phyloP scores from a whole-genome alignment of 1,139 yeast species.

The Pichia sp. region DNA sequence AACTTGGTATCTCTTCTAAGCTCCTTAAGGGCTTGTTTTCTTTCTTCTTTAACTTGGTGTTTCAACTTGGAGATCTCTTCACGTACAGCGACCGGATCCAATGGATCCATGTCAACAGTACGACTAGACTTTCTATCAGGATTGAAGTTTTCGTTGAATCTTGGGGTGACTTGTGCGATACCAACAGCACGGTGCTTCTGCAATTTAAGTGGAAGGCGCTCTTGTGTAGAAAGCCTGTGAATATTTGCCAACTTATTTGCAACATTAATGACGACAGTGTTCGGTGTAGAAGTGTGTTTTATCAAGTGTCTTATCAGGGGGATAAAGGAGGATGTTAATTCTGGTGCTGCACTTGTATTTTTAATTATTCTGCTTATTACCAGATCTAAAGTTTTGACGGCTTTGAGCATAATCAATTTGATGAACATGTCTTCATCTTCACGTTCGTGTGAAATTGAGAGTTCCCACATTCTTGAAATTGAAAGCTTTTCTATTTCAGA shows the following conservation, averaged over 20 bases:
- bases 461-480: slow-evolving; percentile 13
- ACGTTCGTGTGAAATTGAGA: not conserved
- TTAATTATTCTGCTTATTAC: slow-evolving; percentile 46
- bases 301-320: slow-evolving; percentile 38
- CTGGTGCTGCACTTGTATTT: slow-evolving; percentile 60
- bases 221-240: slow-evolving; percentile 44
- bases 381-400: slow-evolving; percentile 11
- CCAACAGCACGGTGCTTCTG: slow-evolving; percentile 87
- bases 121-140: slow-evolving; percentile 67
- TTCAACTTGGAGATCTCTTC: slow-evolving; percentile 80
- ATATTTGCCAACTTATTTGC: slow-evolving; percentile 46
- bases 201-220: slow-evolving; percentile 69
- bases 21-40: slow-evolving; percentile 83
- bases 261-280: slow-evolving; percentile 27
- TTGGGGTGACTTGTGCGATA: slow-evolving; percentile 81
- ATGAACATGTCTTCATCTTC: slow-evolving; percentile 2
- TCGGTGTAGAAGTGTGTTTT: slow-evolving; percentile 34
- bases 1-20: slow-evolving; percentile 85
- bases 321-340: slow-evolving; percentile 44
- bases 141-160: slow-evolving; percentile 92
- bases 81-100: slow-evolving; percentile 76
- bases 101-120: slow-evolving; percentile 39
- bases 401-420: slow-evolving; percentile 5
- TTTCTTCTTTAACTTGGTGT: slow-evolving; percentile 85
- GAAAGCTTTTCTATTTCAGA: slow-evolving; percentile 11